Evolutionary conservation across 2,329 filamentous ascomycete genomes (phyloP).

Genomic region (Hirsutella thompsonii): DNA sequence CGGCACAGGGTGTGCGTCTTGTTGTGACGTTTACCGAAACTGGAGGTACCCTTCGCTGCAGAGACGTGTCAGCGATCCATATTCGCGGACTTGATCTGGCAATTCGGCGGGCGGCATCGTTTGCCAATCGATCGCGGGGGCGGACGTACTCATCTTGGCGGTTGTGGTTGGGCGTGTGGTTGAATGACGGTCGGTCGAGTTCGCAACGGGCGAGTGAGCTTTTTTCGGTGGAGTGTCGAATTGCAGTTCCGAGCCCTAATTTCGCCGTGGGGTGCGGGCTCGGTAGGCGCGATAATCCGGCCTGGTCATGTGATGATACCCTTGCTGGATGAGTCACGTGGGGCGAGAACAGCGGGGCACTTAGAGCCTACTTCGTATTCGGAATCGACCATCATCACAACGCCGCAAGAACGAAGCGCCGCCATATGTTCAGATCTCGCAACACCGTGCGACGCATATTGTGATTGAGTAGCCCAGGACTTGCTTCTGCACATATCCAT

Average conservation of each 20-base stretch:
- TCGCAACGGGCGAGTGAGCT: conserved; percentile 18
- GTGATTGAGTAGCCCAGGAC: too few species aligned
- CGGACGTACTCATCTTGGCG: conserved; percentile 45
- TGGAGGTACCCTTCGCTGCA: conserved; percentile 45
- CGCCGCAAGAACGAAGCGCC: too few species aligned
- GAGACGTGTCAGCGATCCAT: conserved; percentile 12
- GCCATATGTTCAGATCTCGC: too few species aligned
- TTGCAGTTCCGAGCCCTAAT: conserved; percentile 23
- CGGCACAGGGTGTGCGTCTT: conserved; percentile 98
- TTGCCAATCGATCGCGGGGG: too few species aligned
- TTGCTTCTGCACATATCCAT: too few species aligned
- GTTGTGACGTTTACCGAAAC: conserved; percentile 66
- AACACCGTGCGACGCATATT: too few species aligned
- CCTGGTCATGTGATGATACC: conserved; percentile 19
- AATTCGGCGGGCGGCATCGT: too few species aligned
- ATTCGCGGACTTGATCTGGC: not conserved
- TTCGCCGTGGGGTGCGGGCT: conserved; percentile 9
- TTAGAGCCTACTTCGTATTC: not conserved
- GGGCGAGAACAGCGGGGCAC: not conserved
- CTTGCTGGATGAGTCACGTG: conserved; percentile 5
- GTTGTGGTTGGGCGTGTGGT: conserved; percentile 28
- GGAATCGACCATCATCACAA: too few species aligned
- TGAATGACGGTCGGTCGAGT: conserved; percentile 22
- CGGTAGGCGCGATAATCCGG: conserved; percentile 10
- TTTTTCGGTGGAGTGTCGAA: conserved; percentile 24